phyloP scores from a whole-genome alignment of 768 basidiomycete species.

The Strobilomyces dryophilus region DNA sequence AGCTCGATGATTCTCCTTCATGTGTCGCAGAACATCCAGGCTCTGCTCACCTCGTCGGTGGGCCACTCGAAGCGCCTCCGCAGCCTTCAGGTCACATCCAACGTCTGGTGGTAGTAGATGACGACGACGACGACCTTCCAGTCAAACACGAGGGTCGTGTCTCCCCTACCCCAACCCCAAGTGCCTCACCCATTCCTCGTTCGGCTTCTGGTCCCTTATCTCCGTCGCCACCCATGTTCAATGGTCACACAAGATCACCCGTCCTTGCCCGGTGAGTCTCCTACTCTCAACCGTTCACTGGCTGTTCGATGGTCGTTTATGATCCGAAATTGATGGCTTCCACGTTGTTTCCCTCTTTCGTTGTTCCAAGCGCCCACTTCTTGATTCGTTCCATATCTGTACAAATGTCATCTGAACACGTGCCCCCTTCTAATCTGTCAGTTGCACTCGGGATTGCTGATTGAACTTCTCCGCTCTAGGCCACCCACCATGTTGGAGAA shows the following conservation, averaged over 20 bases:
- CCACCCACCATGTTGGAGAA: no score
- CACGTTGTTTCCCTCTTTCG: conserved; percentile 16
- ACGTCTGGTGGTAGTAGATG: conserved; percentile 10
- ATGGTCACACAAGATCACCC: conserved; percentile 30
- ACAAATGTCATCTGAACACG: conserved; percentile 14
- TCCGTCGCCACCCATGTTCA: conserved; percentile 8
- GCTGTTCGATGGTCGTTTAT: conserved; percentile 2
- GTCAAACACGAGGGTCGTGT: conserved; percentile 28
- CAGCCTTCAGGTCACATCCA: conserved; percentile 11
- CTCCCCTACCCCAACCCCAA: conserved; percentile 8
- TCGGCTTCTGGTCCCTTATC: conserved; percentile 9
- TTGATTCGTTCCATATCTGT: conserved; percentile 12
- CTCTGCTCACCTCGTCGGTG: conserved; percentile 3
- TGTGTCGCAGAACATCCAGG: conserved; percentile 13
- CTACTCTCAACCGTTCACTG: neutral
- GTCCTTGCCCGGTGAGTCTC: conserved; percentile 29
- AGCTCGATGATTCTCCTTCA: conserved; percentile 29
- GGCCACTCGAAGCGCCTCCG: conserved; percentile 7
- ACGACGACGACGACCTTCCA: conserved; percentile 17
- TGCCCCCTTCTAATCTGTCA: conserved; percentile 4
- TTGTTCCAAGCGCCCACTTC: neutral
- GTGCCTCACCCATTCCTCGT: conserved; percentile 18
- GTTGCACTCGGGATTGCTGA: no score
- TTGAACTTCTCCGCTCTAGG: no score
- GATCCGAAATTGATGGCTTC: conserved; percentile 1